Base-by-base conservation (phyloP, 345 rosid genomes). In the Bruguiera parviflora region DNA sequence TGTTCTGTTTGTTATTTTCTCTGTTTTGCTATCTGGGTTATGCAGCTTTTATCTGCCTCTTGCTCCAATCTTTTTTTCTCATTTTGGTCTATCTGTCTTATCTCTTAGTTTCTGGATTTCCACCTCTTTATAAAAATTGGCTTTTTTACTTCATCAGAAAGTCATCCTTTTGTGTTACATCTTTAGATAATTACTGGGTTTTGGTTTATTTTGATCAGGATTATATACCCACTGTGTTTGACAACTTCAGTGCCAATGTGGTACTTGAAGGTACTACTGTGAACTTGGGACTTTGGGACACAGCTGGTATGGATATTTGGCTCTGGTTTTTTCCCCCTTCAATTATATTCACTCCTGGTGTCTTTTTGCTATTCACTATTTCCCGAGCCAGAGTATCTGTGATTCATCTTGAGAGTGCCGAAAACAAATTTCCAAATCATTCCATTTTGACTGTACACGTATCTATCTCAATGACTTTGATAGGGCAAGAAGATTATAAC, bases 171-270 rank as follows among this genome's bases (percentile, higher is more conserved):
- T 52, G 46, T 58, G 33, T 32, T 60, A 69, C 51, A 29, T 25
- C 43, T 68, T 56, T 10, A 11, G 65, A 39, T 25, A 20, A 62
- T 39, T 58, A 18, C 46, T 66, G 61, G 46, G 59, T 59, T 55
- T 64, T 31, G 32, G 29, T 3, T 63, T 21, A 37, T 72, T 66
- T 58, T 81, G 55, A 20, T 77, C 90, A 94, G 98, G 98, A 94
- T 82, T 94, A 94, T 63, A 84, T 94, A 77, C 98, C 98, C 58
- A 94, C 97, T 55, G 97, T 94, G 62, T 94, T 94, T 66, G 97
- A 94, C 79, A 89, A 94, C 83, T 94, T 94, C 84, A 94, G 98
- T 79, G 98, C 98, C 78, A 94, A 91, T 80, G 97, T 94, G 68
- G 84, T 89, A 27, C 91, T 85, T 71, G 98, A 94, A 84, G 94